A percentile compares a stretch with the other conserved stretches of the same genome.
Evolutionary conservation across 371 early-diverging fungal species (phyloP).

Genomic region (Mucor velutinosus): DNA sequence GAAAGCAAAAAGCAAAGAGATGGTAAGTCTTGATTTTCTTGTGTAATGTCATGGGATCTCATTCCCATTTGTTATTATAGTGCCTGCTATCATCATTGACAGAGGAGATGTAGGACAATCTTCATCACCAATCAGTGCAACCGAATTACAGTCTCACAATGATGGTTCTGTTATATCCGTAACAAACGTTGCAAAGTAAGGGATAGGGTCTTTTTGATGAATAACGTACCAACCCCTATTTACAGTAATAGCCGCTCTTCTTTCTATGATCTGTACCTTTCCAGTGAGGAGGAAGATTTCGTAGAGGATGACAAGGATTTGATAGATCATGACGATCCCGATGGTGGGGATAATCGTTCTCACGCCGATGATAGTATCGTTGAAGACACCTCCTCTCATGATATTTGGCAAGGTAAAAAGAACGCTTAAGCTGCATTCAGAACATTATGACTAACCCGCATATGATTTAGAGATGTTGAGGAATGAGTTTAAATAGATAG

Average conservation of each 20-base stretch:
- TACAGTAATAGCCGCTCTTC: conserved; percentile 7
- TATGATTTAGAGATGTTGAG: conserved; percentile 23
- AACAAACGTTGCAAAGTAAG: conserved; percentile 1
- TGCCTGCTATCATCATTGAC: conserved; percentile 38
- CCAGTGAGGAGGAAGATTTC: conserved; percentile 18
- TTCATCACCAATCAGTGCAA: neutral
- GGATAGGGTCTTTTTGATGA: neutral
- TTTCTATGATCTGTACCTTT: conserved; percentile 12
- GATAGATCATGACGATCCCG: neutral
- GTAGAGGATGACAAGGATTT: conserved; percentile 7
- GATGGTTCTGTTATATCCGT: conserved; percentile 4
- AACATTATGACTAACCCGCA: neutral
- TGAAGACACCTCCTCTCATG: conserved; percentile 21
- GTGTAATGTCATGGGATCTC: neutral
- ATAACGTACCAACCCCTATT: neutral
- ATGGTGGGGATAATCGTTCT: neutral
- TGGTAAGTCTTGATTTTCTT: conserved; percentile 1
- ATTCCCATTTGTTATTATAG: conserved; percentile 12
- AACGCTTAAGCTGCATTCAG: neutral
- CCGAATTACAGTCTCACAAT: conserved; percentile 2
- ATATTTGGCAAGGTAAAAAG: conserved; percentile 26
- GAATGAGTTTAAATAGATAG: conserved; percentile 3
- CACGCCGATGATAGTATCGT: conserved; percentile 3
- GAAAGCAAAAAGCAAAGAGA: conserved; percentile 23
- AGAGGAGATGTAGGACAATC: conserved; percentile 13